Evolutionary conservation across 306 rosid species (phyloP), one percentile per base, ranked within the genome.

Genomic region (Pyrus betulifolia): DNA sequence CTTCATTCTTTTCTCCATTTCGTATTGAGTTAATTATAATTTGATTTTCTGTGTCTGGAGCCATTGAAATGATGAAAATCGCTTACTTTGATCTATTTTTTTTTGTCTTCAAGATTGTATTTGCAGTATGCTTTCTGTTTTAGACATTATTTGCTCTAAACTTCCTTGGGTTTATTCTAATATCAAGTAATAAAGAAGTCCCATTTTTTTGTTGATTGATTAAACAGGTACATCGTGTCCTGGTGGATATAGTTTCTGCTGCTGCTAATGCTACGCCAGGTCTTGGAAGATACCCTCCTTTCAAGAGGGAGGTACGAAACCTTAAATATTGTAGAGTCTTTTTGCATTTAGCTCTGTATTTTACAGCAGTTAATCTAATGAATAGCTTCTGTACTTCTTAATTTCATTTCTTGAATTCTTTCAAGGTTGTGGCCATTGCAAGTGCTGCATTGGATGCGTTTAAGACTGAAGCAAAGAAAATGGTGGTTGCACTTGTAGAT

Each of bases 261-360:
- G 82, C 97, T 69, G 99, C 99, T 85, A 91, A 76, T 89, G 97
- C 93, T 66, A 95, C 97, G 40, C 93, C 97, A 54, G 99, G 99
- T 82, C 95, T 95, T 72, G 99, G 99, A 84, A 89, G 99, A 87
- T 92, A 95, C 80, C 99, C 97, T 44, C 91, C 97, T 80, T 95
- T 95, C 88, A 92, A 92, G 89, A 89, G 97, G 85, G 99, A 92
- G 96, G 99, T 92, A 82, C 78, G 86, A 21, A n/a, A 49, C 46
- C 49, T 78, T 14, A 25, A 61, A n/a, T 69, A 40, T 78, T 75
- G 54, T 57, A 27, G 61, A 1, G 19, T 62, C 35, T 27, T 62
- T 44, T 54, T 31, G 46, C 2, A 15, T 40, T 69, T 28, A 45
- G 30, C 10, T n/a, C n/a, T 38, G 52, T 71, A 60, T 59, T 11